phyloP scores from a whole-genome alignment of 257 asterid species.

The Leonotis leonurus region DNA sequence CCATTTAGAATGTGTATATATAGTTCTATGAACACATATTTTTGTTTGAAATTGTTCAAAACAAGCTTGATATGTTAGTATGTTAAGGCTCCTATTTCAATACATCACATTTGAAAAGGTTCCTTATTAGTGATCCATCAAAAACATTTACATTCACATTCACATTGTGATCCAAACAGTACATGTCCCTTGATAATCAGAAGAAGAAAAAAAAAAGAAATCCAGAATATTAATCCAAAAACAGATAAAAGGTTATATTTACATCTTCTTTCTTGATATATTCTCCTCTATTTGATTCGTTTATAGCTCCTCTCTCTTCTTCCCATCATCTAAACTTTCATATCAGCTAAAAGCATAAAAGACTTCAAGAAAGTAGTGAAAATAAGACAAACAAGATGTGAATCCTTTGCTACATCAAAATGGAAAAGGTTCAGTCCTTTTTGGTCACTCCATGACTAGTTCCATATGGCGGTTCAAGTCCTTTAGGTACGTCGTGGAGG shows the following conservation, averaged over 20 bases:
- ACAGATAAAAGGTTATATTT: too few species aligned
- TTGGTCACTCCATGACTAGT: slow-evolving; percentile 69
- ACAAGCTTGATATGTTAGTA: not conserved
- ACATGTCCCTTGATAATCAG: not conserved
- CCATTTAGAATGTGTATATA: too few species aligned
- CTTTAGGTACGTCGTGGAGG: slow-evolving; percentile 57
- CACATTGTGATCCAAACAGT: not conserved
- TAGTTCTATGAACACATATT: too few species aligned
- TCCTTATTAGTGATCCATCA: not conserved
- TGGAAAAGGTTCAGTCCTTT: not conserved
- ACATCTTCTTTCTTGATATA: not conserved
- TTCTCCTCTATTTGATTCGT: not conserved
- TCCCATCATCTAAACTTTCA: slow-evolving; percentile 14
- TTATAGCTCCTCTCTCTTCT: slow-evolving; percentile 7
- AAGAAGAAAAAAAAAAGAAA: not conserved
- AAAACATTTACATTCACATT: not conserved
- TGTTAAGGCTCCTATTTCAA: too few species aligned
- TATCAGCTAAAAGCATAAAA: not conserved
- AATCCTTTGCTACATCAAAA: not conserved
- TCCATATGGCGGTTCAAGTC: slow-evolving; percentile 89
- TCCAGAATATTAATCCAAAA: too few species aligned
- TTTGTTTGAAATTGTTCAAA: not conserved
- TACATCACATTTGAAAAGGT: too few species aligned
- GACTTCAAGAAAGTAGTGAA: not conserved
- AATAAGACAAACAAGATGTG: not conserved